These are phyloP conservation scores for Diaporthe capsici DNA, from an alignment of 2,329 filamentous ascomycete species.

Conservation along the genomic window DNA sequence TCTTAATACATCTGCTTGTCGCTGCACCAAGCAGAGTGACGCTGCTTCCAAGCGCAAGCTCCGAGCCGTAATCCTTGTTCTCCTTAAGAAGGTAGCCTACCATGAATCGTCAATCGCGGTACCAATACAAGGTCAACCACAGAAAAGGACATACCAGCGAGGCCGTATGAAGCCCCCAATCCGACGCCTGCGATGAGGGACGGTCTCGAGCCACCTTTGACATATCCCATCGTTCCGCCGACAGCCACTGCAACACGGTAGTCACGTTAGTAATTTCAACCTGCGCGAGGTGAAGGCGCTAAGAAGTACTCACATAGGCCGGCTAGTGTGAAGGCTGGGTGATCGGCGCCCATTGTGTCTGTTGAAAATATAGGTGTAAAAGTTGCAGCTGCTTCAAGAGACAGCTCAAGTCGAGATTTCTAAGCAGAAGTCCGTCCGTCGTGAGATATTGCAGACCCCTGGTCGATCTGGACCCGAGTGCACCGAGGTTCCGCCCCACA, in stretches of 20 bases:
- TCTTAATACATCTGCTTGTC: slow-evolving; percentile 56
- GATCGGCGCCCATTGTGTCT: slow-evolving; percentile 49
- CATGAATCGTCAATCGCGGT: neutral
- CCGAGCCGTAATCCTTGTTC: slow-evolving; percentile 59
- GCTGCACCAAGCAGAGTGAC: slow-evolving; percentile 54
- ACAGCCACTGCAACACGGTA: slow-evolving; percentile 48
- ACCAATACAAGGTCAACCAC: no score
- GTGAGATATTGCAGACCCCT: neutral
- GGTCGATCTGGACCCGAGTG: neutral
- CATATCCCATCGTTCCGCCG: slow-evolving; percentile 51
- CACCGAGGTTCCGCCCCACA: neutral
- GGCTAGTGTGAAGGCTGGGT: slow-evolving; percentile 58
- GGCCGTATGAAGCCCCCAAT: slow-evolving; percentile 51
- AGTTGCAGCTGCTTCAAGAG: neutral
- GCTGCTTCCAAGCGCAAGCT: slow-evolving; percentile 58
- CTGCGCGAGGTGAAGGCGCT: neutral
- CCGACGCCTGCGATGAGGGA: slow-evolving; percentile 53
- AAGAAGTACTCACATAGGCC: slow-evolving; percentile 47
- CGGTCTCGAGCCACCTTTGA: slow-evolving; percentile 50
- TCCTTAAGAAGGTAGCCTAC: slow-evolving; percentile 57
- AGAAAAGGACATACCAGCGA: slow-evolving; percentile 45
- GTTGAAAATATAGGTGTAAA: neutral
- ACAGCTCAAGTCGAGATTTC: slow-evolving; percentile 10
- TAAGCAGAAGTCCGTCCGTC: neutral
- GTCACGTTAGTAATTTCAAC: slow-evolving; percentile 28